Evolutionary conservation across 768 basidiomycete species (phyloP).

Genomic region (Coprinopsis cinerea): DNA sequence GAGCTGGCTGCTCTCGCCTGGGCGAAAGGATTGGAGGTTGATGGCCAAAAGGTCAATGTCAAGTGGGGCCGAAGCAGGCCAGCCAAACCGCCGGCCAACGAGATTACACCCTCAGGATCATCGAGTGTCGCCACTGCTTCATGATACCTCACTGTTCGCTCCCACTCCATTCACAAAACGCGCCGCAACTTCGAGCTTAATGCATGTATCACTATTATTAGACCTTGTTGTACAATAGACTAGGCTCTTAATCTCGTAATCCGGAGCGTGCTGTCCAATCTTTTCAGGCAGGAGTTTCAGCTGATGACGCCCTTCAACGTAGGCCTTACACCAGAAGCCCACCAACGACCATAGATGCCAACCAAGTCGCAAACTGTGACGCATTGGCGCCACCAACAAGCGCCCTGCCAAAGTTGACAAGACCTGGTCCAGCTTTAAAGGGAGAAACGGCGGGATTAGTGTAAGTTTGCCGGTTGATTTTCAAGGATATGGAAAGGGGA

Average conservation of each 20-base stretch:
- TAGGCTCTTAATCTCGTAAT: constrained; percentile 1
- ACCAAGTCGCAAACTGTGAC: constrained; percentile 34
- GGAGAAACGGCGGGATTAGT: constrained; percentile 6
- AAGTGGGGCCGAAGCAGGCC: constrained; percentile 85
- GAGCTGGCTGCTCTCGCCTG: constrained; percentile 86
- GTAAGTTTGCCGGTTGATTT: too few relatives aligned
- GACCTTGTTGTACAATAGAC: constrained; percentile 2
- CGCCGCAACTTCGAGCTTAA: too few relatives aligned
- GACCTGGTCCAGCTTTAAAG: constrained; percentile 49
- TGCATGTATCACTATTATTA: constrained; percentile 4
- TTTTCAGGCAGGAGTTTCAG: too few relatives aligned
- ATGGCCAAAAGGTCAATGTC: constrained; percentile 64
- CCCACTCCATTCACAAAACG: too few relatives aligned
- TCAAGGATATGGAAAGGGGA: too few relatives aligned
- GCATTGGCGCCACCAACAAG: constrained; percentile 26
- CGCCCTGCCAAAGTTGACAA: constrained; percentile 54
- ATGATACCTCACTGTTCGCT: too few relatives aligned
- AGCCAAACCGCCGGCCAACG: constrained; percentile 26
- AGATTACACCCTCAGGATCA: background rate
- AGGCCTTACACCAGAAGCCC: constrained; percentile 29
- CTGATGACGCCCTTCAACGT: too few relatives aligned
- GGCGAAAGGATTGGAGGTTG: constrained; percentile 86
- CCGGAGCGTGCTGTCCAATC: background rate
- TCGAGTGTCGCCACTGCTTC: constrained; percentile 17
- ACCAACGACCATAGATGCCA: constrained; percentile 33